Evolutionary conservation across 306 rosid genomes (phyloP).

Genomic region (Glycine soja): DNA sequence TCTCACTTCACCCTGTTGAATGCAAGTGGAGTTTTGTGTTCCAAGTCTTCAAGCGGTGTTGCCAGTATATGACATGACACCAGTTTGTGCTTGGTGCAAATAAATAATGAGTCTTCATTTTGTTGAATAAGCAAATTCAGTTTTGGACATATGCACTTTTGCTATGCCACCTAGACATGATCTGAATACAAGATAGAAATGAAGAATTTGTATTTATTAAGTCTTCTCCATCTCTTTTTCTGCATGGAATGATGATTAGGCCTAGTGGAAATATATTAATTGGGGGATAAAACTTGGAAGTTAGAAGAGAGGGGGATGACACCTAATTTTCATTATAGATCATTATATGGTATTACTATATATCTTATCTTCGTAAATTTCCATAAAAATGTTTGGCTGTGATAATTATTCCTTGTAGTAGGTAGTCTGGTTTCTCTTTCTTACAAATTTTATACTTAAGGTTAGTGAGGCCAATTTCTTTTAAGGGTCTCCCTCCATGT

Average conservation of each 20-base stretch:
- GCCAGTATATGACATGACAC: slow-evolving; percentile 36
- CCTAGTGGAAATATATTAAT: background rate
- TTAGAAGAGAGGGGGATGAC: background rate
- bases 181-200: slow-evolving; percentile 12
- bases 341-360: background rate
- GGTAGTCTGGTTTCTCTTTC: background rate
- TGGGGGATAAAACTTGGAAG: slow-evolving; percentile 24
- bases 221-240: background rate
- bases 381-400: slow-evolving; percentile 14
- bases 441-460: background rate
- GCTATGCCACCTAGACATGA: slow-evolving; percentile 1
- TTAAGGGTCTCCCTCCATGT: background rate
- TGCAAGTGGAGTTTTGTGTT: slow-evolving; percentile 41
- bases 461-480: slow-evolving; percentile 12
- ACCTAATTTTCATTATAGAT: slow-evolving; percentile 2
- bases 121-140: background rate
- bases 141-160: slow-evolving; percentile 35
- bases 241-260: slow-evolving; percentile 20
- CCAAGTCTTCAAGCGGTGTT: slow-evolving; percentile 39
- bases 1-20: slow-evolving; percentile 5
- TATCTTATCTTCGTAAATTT: background rate
- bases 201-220: slow-evolving; percentile 15
- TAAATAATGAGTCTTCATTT: slow-evolving; percentile 18
- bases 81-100: slow-evolving; percentile 24
- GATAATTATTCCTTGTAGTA: background rate